Evolutionary conservation across 345 rosid species (phyloP).

Genomic region (Rhizophora apiculata): DNA sequence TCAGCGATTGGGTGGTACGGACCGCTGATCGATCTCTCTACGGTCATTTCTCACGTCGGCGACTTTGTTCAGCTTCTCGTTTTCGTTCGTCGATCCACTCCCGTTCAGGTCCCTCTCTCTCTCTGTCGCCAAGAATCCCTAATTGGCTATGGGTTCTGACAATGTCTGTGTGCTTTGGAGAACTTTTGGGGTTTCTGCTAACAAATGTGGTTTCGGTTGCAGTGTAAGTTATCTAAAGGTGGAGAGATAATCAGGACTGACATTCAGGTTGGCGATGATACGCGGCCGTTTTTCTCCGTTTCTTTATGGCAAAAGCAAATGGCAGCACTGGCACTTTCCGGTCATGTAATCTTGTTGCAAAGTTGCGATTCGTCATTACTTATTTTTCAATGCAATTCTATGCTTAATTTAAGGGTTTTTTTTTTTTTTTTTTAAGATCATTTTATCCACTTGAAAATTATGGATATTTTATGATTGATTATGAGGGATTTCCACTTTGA

Average conservation of each 20-base stretch:
- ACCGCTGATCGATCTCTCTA: slow-evolving; percentile 45
- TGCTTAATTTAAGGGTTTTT: not conserved
- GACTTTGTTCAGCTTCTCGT: slow-evolving; percentile 59
- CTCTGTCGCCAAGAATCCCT: not conserved
- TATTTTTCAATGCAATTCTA: not conserved
- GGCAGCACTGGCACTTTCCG: slow-evolving; percentile 29
- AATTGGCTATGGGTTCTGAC: not conserved
- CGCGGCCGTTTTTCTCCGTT: slow-evolving; percentile 41
- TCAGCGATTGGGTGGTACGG: slow-evolving; percentile 52
- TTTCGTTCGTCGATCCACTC: slow-evolving; percentile 46
- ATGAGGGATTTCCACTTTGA: not conserved
- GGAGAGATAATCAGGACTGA: slow-evolving; percentile 50
- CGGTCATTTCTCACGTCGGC: slow-evolving; percentile 42
- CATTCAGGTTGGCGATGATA: slow-evolving; percentile 58
- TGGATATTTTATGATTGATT: not conserved
- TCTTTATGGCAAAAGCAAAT: slow-evolving; percentile 50
- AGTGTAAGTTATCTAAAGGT: slow-evolving; percentile 45
- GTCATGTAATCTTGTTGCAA: slow-evolving; percentile 43
- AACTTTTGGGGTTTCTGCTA: not conserved
- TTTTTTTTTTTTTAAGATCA: too few species aligned
- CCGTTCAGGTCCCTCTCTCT: slow-evolving; percentile 40
- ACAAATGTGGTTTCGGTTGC: not conserved
- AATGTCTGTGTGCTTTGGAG: too few species aligned
- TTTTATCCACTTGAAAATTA: not conserved
- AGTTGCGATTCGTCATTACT: slow-evolving; percentile 17